Base-by-base conservation (phyloP, 75 land plant genomes). In the Cunninghamia lanceolata region DNA sequence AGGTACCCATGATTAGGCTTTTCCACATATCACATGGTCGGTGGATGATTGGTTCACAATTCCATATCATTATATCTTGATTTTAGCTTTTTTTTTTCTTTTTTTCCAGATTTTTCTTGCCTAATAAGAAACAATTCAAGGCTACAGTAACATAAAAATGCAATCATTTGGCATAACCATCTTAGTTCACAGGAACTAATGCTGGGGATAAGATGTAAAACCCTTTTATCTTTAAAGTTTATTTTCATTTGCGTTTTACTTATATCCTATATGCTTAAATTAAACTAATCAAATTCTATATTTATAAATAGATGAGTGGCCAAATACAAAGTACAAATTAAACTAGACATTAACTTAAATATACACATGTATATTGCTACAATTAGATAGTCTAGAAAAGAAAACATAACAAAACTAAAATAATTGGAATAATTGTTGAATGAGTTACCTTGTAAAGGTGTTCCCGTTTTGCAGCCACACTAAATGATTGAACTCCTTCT, bases 391-490 rank as follows among this genome's bases (percentile, higher is more conserved):
- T 78, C 81, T 25, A 78, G 40, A 78, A 78, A 40, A 9, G 21
- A 43, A 79, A 43, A 43, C 28, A 8, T 70, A 28, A 28, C 42
- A 38, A 5, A 38, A 16, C 39, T 76, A 34, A 83, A 30, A 63
- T 63, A 63, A 38, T 15, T 45, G 35, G 70, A 36, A 56, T 14
- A 21, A 50, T 56, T 42, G 13, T 52, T 50, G 68, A 38, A 83
- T 16, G 40, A 52, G 10, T 1, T 89, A 94, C 99, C 96, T 97
- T 89, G 86, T 92, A 95, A 16, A 97, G 89, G 88, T 97, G 99
- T 56, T 92, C 91, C 63, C 99, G 93, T 90, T 97, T 97, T 81
- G 97, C 91, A 79, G 92, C 89, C 77, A 92, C 95, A 83, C 88
- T 83, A 89, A 92, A 94, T 4, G 97, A 87, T 76, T 91, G 90